A percentile compares a stretch with the other conserved stretches of the same genome.
Evolutionary conservation across 225 moss, liverwort and hornwort species (phyloP).

Genomic region (Pseudoscleropodium purum): DNA sequence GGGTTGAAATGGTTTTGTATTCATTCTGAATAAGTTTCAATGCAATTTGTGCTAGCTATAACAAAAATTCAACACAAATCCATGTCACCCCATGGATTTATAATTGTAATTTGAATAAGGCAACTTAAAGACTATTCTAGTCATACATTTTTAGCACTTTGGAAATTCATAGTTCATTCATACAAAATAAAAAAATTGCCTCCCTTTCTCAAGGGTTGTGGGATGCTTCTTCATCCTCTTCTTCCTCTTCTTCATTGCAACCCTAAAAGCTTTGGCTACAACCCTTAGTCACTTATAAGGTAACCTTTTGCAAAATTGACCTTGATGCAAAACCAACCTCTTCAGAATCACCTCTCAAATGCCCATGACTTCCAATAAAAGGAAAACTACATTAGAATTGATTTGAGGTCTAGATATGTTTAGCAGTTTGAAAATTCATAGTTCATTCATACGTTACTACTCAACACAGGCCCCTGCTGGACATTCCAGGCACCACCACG

Average conservation of each 20-base stretch:
- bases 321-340: background rate
- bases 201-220: rapidly evolving
- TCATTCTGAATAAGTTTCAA: background rate
- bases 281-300: background rate
- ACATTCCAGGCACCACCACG: background rate
- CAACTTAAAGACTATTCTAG: background rate
- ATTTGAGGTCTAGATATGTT: background rate
- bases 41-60: background rate
- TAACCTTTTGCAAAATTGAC: background rate
- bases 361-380: background rate
- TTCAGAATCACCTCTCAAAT: background rate
- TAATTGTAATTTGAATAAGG: background rate
- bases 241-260: background rate
- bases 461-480: background rate
- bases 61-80: background rate
- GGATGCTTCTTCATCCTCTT: background rate
- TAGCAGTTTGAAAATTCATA: background rate
- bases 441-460: background rate
- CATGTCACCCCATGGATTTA: background rate
- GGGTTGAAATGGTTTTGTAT: background rate
- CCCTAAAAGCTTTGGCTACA: no score
- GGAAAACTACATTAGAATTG: rapidly evolving
- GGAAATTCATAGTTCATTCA: background rate
- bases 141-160: background rate
- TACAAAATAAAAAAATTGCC: background rate